Base-by-base conservation (phyloP, 345 rosid genomes). In the Zanthoxylum bungeanum region DNA sequence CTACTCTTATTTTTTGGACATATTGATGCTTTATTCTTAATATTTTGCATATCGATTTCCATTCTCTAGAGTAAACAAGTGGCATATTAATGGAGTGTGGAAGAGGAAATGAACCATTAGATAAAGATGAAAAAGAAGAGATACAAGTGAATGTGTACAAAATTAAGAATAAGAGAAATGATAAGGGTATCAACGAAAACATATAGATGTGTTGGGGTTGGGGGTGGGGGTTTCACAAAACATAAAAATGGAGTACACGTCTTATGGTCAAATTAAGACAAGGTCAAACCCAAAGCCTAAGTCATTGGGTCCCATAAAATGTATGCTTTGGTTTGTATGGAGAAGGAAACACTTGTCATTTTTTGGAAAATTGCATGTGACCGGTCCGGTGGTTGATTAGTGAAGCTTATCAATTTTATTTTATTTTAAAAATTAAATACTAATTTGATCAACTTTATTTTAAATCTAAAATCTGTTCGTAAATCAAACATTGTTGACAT, bases 231-330 rank as follows among this genome's bases (percentile, higher is more conserved):
- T 51, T 6, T 14, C 46, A 14, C 7, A 65, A 46, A 47, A 10
- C 14, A 7, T 9, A 31, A 44, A 14, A 44, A 14, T 44, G 49
- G 19, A 14, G 5, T 44, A 1, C 49, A 44, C 19, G 49, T 44
- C 28, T 60, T 16, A 0, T 5, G 17, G 30, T 30, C 8, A 4
- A 57, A 19, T 36, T 40, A 16, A 0, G 14, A 40, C 42, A 77
- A 69, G 71, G 74, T 69, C 77, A 73, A 73, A 73, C 60, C 42
- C 12, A 14, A 49, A 27, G 36, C 60, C 19, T 7, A 9, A 59
- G 44, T 57, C 31, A 12, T 5, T 28, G 57, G 79, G 72, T 37
- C 63, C 79, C 66, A 56, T 37, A 65, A 57, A 64, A 46, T 33
- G 39, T 21, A 12, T 40, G 30, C 24, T 30, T 22, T 17, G 53